Percentiles rank a stretch among this genome's conserved stretches.
Conservation (phyloP, 2,329 filamentous ascomycete species). For the Cordyceps pruinosa region DNA sequence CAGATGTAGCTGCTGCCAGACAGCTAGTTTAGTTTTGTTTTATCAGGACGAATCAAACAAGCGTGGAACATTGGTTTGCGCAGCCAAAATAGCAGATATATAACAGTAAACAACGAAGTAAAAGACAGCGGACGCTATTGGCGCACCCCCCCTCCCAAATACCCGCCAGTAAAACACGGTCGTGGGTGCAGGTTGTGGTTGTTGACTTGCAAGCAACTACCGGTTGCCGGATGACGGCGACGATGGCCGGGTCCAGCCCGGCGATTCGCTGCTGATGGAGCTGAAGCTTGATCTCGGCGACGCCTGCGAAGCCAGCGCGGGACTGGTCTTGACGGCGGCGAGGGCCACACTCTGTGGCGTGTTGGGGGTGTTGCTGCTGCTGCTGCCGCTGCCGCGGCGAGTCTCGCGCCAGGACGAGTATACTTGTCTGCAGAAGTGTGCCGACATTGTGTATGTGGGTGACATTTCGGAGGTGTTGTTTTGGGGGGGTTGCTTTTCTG, state of each 20-base stretch:
- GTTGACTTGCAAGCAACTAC: not conserved
- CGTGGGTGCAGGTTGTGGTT: not conserved
- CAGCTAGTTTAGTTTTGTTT: not conserved
- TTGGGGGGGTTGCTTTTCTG: not conserved
- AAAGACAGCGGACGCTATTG: not conserved
- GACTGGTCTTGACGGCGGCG: not conserved
- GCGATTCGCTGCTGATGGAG: slow-evolving; percentile 5
- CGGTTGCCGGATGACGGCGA: slow-evolving; percentile 28
- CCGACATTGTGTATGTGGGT: slow-evolving; percentile 55
- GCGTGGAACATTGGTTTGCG: not conserved
- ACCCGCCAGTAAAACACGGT: not conserved
- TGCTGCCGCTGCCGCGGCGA: slow-evolving; percentile 33
- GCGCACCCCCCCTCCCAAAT: not conserved
- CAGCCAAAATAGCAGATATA: not conserved
- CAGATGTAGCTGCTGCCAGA: not conserved
- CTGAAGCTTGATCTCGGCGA: slow-evolving; percentile 13
- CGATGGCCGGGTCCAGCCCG: slow-evolving; percentile 23
- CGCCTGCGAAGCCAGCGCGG: slow-evolving; percentile 4
- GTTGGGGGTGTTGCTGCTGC: slow-evolving; percentile 17
- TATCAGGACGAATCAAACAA: not conserved
- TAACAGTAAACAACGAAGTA: not conserved
- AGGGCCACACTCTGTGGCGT: not conserved
- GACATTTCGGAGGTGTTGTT: slow-evolving; percentile 36
- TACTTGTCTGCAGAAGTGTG: slow-evolving; percentile 54
- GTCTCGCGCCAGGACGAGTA: slow-evolving; percentile 49